Base-by-base conservation (phyloP, 495 filamentous ascomycete genomes). In the Penicillium longicatenatum region DNA sequence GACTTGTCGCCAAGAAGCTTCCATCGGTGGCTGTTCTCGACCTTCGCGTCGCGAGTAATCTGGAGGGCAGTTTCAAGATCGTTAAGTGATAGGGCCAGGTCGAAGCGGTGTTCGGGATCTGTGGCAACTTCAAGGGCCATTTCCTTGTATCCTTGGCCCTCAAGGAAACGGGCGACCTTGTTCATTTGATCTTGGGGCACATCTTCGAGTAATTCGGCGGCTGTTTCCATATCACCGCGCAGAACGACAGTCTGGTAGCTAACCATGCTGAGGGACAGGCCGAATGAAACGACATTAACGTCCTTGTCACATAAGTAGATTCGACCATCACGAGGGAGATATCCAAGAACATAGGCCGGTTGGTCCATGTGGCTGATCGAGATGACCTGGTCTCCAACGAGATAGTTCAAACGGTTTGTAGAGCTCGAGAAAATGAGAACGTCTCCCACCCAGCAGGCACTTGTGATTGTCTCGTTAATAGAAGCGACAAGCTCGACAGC, bases 371-470 rank as follows among this genome's bases (percentile, higher is more conserved):
- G 93, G 39, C 92, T 91, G 66, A 99, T 89, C n/a, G 94, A 97
- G 82, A 98, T 97, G 29, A 92, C 95, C 75, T 97, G 92, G 73
- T 98, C 94, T 50, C 94, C 95, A 33, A 99, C 94, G 20, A 99
- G 85, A 74, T 98, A 97, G 81, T 98, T 99, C 58, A 99, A 77
- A 52, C 94, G 90, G 82, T 98, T 97, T 24, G 93, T 96, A 64
- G 85, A 87, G 79, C 92, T 98, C 26, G 94, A 97, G 80, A 98
- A 99, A 69, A 98, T 93, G 79, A 99, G 94, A 76, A 93, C 96
- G 73, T 99, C 94, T 22, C 94, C 94, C 55, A 99, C 88, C 94
- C 94, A 99, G 76, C 94, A 87, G 45, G 92, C 94, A n/a, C 95
- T 97, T 47, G 90, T 87, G 44, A 98, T 90, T 59, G 83, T 88